Base-by-base conservation (phyloP, 2,329 filamentous ascomycete species). In the Arthrobotrys sinensis region DNA sequence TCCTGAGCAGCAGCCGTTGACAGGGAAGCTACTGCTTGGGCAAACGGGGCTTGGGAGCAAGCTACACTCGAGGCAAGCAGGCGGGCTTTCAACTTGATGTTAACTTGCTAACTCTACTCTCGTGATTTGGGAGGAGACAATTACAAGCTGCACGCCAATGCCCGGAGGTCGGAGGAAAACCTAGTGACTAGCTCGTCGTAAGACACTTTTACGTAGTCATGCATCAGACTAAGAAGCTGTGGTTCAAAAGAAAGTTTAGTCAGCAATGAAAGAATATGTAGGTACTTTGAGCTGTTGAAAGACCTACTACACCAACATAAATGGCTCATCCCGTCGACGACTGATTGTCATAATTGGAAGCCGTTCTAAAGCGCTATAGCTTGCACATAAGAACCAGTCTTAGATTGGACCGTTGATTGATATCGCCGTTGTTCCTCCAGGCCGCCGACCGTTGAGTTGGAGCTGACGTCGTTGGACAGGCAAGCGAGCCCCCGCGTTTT, bases 401-500 rank as follows among this genome's bases (percentile, higher is more conserved):
- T 28, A 28, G 24, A 28, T 28, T 28, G 24, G 24, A 4, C 24
- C 24, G 2, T 28, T 2, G 24, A 28, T 28, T 28, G 24, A 28
- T 28, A 28, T 28, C 24, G 24, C 24, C 24, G 24, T 28, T 28
- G 24, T 28, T 28, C 24, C 24, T 28, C 24, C 24, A 2, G 24
- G 4, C 16, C 21, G 24, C 40, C 40, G 34, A 19, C 34, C 24
- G 40, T 21, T 50, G 66, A 62, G 53, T 50, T 69, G 52, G 24
- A 50, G 43, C 57, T 52, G 66, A 70, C 66, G 53, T 70, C 66
- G 66, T 57, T 48, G 16, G n/a, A 40, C 43, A 10, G 16, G n/a
- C 11, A 43, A 60, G 55, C 65, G 66, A 70, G 53, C 66, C 53
- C 55, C 66, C 66, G 52, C 66, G 43, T 62, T 70, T 70, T 62